Evolutionary conservation across 306 rosid species (phyloP), one percentile per base, ranked within the genome.

Genomic region (Cucurbita argyrosperma): DNA sequence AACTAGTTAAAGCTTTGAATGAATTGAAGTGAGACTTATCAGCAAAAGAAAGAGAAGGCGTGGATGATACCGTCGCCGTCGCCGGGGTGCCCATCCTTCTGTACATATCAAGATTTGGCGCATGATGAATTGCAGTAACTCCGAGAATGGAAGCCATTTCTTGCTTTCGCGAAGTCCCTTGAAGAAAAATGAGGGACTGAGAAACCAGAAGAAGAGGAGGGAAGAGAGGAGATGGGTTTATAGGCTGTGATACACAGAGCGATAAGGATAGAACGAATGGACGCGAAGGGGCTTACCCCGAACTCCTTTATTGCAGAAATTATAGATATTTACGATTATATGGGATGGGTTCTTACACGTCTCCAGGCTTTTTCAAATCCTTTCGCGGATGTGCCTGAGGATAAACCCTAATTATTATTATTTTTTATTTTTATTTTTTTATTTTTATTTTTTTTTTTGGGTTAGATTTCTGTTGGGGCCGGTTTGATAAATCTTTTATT

Each of bases 141-240:
- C 96, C 96, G 4, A 82, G 67, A 8, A 85, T 63, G 3, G 90
- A 87, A 73, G 98, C 79, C 98, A 94, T 92, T 67, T 63, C 66
- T 49, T 8, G 23, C 54, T 45, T 18, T 35, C 54, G 43, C 72
- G 43, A 66, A 64, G 35, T 40, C 71, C 50, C 50, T n/a, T 18
- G 67, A 16, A 14, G 68, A 37, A 40, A 12, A 38, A 39, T n/a
- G 5, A 16, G 12, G 70, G 21, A 63, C 70, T 16, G 70, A 55
- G 60, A 55, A 54, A 55, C 13, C 12, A 4, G 12, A 55, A 7
- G 60, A 55, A 55, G 49, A 40, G 70, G 0, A 39, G 69, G n/a
- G 49, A 16, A 63, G 26, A 63, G 26, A 64, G 60, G 13, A 19
- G 26, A 7, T 8, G 60, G 35, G 51, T 18, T 64, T 61, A 38